These are phyloP conservation scores for Penicillium olsonii DNA, from an alignment of 2,329 filamentous ascomycete species.

Conservation along the genomic window DNA sequence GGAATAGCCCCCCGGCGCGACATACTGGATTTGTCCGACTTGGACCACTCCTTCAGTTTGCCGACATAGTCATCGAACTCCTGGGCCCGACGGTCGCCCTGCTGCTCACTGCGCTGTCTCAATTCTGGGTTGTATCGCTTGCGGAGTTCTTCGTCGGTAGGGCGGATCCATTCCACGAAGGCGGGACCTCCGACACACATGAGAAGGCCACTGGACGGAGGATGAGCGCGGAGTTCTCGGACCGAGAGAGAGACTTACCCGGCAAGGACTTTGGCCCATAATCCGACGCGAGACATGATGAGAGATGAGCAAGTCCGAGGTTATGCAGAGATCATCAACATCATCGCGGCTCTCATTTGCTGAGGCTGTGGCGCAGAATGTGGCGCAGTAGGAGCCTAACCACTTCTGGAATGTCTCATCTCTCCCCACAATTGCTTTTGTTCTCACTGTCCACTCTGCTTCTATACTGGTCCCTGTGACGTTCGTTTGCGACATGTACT, in stretches of 20 bases:
- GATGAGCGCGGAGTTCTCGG: neutral
- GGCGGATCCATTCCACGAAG: conserved; percentile 70
- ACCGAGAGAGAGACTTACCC: conserved; percentile 55
- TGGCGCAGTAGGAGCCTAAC: conserved; percentile 11
- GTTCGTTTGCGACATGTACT: too few relatives aligned
- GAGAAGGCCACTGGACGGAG: conserved; percentile 61
- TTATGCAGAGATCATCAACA: conserved; percentile 21
- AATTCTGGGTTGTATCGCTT: conserved; percentile 89
- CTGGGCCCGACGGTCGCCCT: conserved; percentile 71
- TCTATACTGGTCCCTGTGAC: too few relatives aligned
- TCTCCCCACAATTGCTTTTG: conserved; percentile 14
- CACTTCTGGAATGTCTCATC: conserved; percentile 1
- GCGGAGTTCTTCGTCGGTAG: conserved; percentile 90
- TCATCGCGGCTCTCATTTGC: conserved; percentile 21
- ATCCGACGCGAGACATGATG: conserved; percentile 48
- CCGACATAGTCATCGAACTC: conserved; percentile 88
- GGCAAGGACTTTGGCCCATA: conserved; percentile 68
- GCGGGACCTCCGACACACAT: conserved; percentile 83
- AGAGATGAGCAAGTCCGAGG: too few relatives aligned
- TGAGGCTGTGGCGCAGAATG: conserved; percentile 11
- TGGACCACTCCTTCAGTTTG: conserved; percentile 83
- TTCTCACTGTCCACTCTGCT: too few relatives aligned
- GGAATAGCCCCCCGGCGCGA: conserved; percentile 2
- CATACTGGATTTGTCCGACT: conserved; percentile 86
- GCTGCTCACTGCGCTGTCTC: conserved; percentile 82